Conservation (phyloP, 345 rosid species). For the Euclidium syriacum region DNA sequence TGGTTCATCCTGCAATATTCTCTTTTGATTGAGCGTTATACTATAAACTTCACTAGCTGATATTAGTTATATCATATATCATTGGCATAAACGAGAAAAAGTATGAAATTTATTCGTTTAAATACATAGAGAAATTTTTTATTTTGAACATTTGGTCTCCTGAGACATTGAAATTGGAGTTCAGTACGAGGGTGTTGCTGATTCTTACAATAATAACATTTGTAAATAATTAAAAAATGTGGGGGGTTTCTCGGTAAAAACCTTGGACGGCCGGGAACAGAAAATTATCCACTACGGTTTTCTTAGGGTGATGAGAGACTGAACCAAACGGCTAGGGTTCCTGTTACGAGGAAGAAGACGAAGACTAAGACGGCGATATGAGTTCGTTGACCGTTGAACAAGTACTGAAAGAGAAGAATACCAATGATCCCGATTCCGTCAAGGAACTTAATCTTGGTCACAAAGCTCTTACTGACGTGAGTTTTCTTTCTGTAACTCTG, state of each 20-base stretch:
- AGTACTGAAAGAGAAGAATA: conserved; percentile 52
- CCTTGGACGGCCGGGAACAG: background rate
- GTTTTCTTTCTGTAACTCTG: conserved; percentile 1
- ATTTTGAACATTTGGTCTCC: no score
- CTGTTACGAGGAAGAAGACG: conserved; percentile 15
- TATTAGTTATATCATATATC: no score
- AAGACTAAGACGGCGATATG: conserved; percentile 39
- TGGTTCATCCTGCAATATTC: no score
- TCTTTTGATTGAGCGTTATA: no score
- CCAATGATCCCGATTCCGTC: conserved; percentile 44
- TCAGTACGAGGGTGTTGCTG: background rate
- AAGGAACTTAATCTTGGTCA: conserved; percentile 55
- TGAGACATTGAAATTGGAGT: no score
- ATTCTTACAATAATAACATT: background rate
- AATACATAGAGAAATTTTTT: no score
- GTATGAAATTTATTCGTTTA: no score
- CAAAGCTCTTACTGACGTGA: conserved; percentile 74
- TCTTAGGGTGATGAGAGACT: background rate
- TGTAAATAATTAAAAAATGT: background rate
- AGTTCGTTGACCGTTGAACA: conserved; percentile 47
- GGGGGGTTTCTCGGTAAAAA: background rate
- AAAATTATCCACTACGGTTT: background rate
- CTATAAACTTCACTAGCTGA: no score
- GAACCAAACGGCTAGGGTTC: conserved; percentile 22
- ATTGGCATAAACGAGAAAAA: no score